Base-by-base conservation (phyloP, 140 eudicot species). In the Anethum foeniculum region DNA sequence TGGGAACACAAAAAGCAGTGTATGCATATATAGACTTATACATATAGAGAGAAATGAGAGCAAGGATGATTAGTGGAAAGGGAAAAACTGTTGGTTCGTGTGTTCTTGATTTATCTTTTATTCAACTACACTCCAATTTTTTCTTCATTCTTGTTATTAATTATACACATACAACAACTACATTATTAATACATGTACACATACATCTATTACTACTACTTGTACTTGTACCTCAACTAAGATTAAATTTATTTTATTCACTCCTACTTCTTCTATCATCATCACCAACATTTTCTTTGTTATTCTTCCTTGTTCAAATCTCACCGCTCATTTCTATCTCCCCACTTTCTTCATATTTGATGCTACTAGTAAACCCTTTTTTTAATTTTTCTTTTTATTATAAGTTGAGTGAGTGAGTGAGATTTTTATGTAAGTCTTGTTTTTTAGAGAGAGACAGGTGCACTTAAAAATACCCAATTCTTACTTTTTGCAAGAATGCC, bases 251-350 rank as follows among this genome's bases (percentile, higher is more conserved):
- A 82, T 82, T 76, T 71, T 81, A 77, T 76, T 82, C 34, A 34
- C 0, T 62, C 9, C 34, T 46, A 46, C 15, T 47, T 47, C 16
- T 47, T 47, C 52, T 47, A 68, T 68, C 74, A 30, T 82, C 78
- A 78, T 79, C 82, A 34, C 38, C 38, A 62, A 25, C 71, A 62
- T 25, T 34, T 49, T 76, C 71, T 76, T 76, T 71, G 49, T 9
- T 76, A 76, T 76, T 79, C 81, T 87, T 67, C 23, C 5, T 60
- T 80, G 83, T 49, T 74, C 75, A 84, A 84, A 88, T 89, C 92
- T 81, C 93, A 89, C 93, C 96, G 85, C 91, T 81, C 92, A 91
- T 91, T 88, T 87, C 80, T 76, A 56, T 90, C 96, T 77, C 10
- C 79, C 27, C 51, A 2, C 48, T 16, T 52, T 56, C 21, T 13